Conservation (phyloP, 352 stramenopile genomes). For the Phytophthora pistaciae region DNA sequence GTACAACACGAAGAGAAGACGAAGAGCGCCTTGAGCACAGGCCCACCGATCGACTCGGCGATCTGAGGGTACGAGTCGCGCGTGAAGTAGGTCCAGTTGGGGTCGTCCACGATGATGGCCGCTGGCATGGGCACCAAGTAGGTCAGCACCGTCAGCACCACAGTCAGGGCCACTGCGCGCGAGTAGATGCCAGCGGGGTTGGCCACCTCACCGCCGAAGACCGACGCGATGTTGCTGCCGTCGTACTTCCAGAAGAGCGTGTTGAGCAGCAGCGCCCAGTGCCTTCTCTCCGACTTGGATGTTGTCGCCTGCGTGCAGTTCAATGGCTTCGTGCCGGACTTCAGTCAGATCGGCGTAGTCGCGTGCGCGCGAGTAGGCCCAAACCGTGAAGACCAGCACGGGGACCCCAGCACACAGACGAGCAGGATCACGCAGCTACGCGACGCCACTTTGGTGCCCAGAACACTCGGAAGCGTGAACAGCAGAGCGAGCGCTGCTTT, state of each 20-base stretch:
- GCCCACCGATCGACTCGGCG: constrained; percentile 81
- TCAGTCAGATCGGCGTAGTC: constrained; percentile 93
- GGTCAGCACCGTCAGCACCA: constrained; percentile 36
- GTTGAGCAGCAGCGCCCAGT: constrained; percentile 89
- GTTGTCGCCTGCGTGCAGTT: constrained; percentile 45
- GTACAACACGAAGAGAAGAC: constrained; percentile 81
- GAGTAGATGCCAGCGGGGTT: constrained; percentile 81
- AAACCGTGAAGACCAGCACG: constrained; percentile 80
- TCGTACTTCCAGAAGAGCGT: constrained; percentile 96
- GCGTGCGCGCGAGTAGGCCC: constrained; percentile 36
- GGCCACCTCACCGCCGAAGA: constrained; percentile 86
- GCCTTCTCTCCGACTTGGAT: constrained; percentile 60
- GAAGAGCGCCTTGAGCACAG: constrained; percentile 87
- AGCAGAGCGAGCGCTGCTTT: constrained; percentile 41
- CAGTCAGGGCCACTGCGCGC: constrained; percentile 38
- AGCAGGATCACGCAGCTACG: constrained; percentile 37
- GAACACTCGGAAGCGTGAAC: constrained; percentile 41
- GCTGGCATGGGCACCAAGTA: constrained; percentile 79
- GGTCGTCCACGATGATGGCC: constrained; percentile 73
- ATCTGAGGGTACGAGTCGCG: constrained; percentile 90
- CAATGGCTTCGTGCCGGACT: constrained; percentile 57
- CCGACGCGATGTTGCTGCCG: constrained; percentile 86
- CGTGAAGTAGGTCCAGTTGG: constrained; percentile 84
- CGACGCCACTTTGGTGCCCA: constrained; percentile 37
- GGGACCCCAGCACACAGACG: constrained; percentile 61